Evolutionary conservation across 2,329 filamentous ascomycete species (phyloP), one percentile per base, ranked within the genome.

Genomic region (Juglanconis oblonga): DNA sequence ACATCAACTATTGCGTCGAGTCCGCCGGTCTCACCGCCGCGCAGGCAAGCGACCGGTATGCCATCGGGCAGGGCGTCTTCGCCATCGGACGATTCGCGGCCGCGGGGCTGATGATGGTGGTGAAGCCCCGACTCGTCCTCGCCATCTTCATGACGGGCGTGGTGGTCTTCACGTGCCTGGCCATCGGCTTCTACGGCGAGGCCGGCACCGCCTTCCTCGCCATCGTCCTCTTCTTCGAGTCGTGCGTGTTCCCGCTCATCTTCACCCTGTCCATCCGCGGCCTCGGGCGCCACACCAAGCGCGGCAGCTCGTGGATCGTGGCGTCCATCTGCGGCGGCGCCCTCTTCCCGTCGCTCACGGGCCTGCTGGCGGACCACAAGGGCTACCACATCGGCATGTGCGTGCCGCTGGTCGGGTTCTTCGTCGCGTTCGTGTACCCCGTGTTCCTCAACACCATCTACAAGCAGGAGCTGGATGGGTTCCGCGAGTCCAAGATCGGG

Each of bases 201-300:
- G 70, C 71, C 0, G 80, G 80, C 32, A 73, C 84, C 55, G 76
- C 79, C 5, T 85, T 90, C 78, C 80, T 91, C 31, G 88, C 85
- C 70, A 61, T 89, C 14, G 84, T 87, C 10, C 79, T 92, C 14
- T 92, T 92, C 77, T 92, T 92, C 73, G 89, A 91, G 73, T 87
- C 84, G 2, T 88, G 90, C 68, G 88, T 87, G 71, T 93, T 92
- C 77, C 89, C 90, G 0, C 92, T 88, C n/a, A 91, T 92, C 67
- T 86, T 93, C 42, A 88, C 89, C 0, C 79, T 92, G 3, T 87
- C 87, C 4, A 90, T 91, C 76, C 82, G 88, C 36, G 89, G 88
- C 3, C 79, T 92, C 1, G 90, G 90, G 7, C 83, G 86, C 13
- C 87, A 92, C 73, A 89, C 87, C 38, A 92, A 92, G 77, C 82